Evolutionary conservation across 2,329 filamentous ascomycete genomes (phyloP), one percentile per base, ranked within the genome.

Genomic region (Arthrobotrys entomopaga): DNA sequence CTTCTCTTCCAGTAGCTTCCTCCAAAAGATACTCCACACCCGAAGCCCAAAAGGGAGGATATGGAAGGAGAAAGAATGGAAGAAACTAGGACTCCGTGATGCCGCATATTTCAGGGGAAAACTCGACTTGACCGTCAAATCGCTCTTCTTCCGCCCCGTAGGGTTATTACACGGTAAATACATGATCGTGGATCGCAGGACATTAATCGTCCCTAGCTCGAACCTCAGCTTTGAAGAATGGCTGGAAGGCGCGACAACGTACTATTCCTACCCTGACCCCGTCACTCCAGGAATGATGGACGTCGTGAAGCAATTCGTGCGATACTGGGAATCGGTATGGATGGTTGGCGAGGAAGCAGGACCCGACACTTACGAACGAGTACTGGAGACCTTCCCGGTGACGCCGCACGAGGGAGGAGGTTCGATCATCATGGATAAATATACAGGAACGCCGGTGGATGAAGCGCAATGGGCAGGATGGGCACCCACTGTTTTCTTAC

Each of bases 121-220:
- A 1, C 85, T 96, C 16, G 86, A 93, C 60, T 79, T 96, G 38
- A 83, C 85, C 0, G 87, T 93, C 65, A 93, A 92, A 82, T 92
- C 88, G 76, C 83, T 94, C 6, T 96, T 96, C 81, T 88, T 94
- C 76, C 83, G 89, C 1, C 92, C 92, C 0, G 88, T 95, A 72
- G 92, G 91, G 78, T 89, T 96, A n/a, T 91, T 95, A 88, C 92
- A 96, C 79, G 90, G 91, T 0, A 96, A 96, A 79, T 94, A 91
- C 77, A 84, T 94, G 42, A 84, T 95, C 13, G 81, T 94, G 0
- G 92, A 96, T 80, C 85, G 89, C 0, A 80, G 83, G 34, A 84
- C 82, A 1, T 90, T 90, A 0, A 89, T 90, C 78, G 81, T 95
- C 8, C 91, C 91, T 0, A 92, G 90, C 78, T 93, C 91, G 81